phyloP scores from a whole-genome alignment of 2,329 filamentous ascomycete species.

The Colletotrichum salicis region DNA sequence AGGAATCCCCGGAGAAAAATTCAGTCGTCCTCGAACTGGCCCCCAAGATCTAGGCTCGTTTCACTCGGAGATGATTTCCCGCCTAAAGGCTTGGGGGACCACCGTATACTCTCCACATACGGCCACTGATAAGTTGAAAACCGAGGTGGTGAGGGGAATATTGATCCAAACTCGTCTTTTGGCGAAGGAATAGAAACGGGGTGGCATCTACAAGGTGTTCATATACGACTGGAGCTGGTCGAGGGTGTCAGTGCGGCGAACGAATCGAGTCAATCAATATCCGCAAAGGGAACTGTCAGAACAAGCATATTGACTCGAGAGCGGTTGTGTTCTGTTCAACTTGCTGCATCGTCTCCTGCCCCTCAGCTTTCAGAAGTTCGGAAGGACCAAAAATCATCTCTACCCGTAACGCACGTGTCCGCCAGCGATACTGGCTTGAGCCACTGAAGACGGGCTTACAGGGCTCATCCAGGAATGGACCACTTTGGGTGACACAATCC shows the following conservation, averaged over 20 bases:
- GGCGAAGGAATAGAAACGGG: not conserved
- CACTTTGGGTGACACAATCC: slow-evolving; percentile 31
- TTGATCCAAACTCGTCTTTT: not conserved
- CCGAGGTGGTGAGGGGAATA: not conserved
- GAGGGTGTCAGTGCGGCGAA: not conserved
- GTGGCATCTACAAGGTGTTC: not conserved
- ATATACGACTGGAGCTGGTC: not conserved
- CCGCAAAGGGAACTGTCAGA: not conserved
- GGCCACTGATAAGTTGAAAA: not conserved
- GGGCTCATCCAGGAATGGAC: not conserved
- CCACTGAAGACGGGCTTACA: not conserved
- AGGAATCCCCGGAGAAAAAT: not conserved
- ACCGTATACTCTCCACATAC: slow-evolving; percentile 18
- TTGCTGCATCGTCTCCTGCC: not conserved
- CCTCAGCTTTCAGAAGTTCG: not conserved
- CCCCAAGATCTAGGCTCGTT: slow-evolving; percentile 27
- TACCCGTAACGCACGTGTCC: slow-evolving; percentile 31
- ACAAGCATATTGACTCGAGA: slow-evolving; percentile 25
- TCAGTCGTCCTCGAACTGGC: not conserved
- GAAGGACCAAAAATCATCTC: not conserved
- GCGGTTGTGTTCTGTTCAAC: not conserved
- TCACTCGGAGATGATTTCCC: slow-evolving; percentile 31
- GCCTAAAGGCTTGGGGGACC: not conserved
- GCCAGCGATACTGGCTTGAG: not conserved
- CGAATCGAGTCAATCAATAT: not conserved